phyloP scores from a whole-genome alignment of 352 stramenopile genomes.

The Aphanomyces invadans region DNA sequence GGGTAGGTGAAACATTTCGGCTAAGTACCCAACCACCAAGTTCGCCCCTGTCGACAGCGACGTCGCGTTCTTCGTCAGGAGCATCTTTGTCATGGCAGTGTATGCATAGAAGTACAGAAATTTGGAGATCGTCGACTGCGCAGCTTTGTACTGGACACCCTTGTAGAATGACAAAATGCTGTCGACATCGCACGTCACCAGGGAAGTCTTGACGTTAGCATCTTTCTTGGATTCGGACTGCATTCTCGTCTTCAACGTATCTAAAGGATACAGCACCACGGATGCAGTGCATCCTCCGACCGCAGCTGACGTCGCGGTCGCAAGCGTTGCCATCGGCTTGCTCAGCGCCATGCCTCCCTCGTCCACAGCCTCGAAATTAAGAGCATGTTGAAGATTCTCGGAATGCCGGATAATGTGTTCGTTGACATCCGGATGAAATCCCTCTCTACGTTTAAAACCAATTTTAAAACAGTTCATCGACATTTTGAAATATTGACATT shows the following conservation, averaged over 20 bases:
- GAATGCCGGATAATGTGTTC: neutral
- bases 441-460: neutral
- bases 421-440: neutral
- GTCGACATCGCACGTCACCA: conserved; percentile 29
- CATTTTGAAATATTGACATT: too few relatives aligned
- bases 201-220: conserved; percentile 26
- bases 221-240: conserved; percentile 61
- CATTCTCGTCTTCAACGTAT: conserved; percentile 85
- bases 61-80: conserved; percentile 54
- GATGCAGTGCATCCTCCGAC: conserved; percentile 72
- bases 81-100: conserved; percentile 55
- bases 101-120: conserved; percentile 89
- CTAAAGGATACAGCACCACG: conserved; percentile 71
- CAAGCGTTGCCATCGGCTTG: conserved; percentile 79
- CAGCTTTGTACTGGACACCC: conserved; percentile 78
- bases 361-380: neutral
- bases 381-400: too few relatives aligned
- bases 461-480: neutral
- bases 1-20: conserved; percentile 67
- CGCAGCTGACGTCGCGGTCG: conserved; percentile 61
- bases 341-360: conserved; percentile 46
- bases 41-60: conserved; percentile 59
- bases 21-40: conserved; percentile 74
- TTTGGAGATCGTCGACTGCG: conserved; percentile 78
- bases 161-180: conserved; percentile 58